These are phyloP conservation scores for Trapa bicornis DNA, from an alignment of 345 rosid genomes.

Conservation along the genomic window DNA sequence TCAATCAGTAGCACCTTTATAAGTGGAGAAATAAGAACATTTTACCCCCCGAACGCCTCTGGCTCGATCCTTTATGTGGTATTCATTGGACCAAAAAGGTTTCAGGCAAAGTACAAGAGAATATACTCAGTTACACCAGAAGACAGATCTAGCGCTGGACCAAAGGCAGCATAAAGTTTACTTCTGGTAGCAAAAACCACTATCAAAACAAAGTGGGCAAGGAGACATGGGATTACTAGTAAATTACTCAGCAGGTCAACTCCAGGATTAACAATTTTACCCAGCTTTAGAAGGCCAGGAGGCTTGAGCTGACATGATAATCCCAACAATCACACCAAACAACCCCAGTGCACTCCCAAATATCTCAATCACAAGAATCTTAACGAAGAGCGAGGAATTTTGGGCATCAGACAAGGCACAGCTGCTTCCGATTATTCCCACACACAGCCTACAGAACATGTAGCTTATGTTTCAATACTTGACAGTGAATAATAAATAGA, in stretches of 20 bases:
- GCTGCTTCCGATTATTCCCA: slow-evolving; percentile 97
- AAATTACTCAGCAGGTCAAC: background rate
- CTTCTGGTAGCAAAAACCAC: slow-evolving; percentile 9
- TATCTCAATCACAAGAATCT: slow-evolving; percentile 96
- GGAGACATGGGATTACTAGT: background rate
- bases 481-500: background rate
- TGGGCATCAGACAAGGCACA: slow-evolving; percentile 97
- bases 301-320: slow-evolving; percentile 99
- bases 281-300: slow-evolving; percentile 69
- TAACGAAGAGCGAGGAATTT: slow-evolving; percentile 88
- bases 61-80: too few species aligned
- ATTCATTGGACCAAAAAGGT: background rate
- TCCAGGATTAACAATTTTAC: slow-evolving; percentile 10
- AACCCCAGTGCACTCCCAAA: slow-evolving; percentile 97
- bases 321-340: slow-evolving; percentile 98
- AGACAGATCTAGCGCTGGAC: background rate
- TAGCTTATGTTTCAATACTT: slow-evolving; percentile 1
- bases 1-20: background rate
- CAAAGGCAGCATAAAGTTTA: slow-evolving; percentile 4
- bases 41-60: too few species aligned
- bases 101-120: background rate
- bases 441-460: slow-evolving; percentile 56
- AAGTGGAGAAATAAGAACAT: too few species aligned
- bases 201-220: slow-evolving; percentile 4
- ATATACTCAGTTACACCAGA: background rate